Conservation (phyloP, 2,329 filamentous ascomycete species). For the Colletotrichum sp. region DNA sequence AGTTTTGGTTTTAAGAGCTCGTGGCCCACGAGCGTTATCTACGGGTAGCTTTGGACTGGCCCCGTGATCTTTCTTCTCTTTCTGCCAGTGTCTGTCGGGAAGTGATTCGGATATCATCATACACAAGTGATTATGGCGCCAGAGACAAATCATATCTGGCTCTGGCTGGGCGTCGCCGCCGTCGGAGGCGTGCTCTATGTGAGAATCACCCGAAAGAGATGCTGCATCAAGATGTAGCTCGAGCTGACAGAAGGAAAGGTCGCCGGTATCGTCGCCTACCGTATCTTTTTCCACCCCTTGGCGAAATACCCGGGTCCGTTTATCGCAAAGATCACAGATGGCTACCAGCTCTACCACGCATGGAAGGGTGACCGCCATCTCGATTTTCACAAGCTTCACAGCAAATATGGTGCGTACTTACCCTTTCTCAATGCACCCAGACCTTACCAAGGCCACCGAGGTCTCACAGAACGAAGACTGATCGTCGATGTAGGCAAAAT, state of each 20-base stretch:
- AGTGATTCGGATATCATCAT: not conserved
- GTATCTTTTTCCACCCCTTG: slow-evolving; percentile 68
- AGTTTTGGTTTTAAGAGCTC: not conserved
- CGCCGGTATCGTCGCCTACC: slow-evolving; percentile 53
- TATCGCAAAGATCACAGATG: slow-evolving; percentile 67
- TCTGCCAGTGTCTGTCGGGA: not conserved
- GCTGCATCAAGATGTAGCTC: not conserved
- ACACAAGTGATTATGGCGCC: slow-evolving; percentile 8
- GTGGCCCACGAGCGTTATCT: not conserved
- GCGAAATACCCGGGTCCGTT: slow-evolving; percentile 70
- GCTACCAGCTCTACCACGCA: slow-evolving; percentile 73
- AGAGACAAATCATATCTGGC: slow-evolving; percentile 38
- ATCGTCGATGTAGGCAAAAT: slow-evolving; percentile 49
- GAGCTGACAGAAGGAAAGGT: slow-evolving; percentile 31
- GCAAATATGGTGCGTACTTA: slow-evolving; percentile 64
- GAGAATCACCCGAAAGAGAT: slow-evolving; percentile 25
- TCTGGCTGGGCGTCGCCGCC: slow-evolving; percentile 44
- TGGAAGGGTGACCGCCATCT: slow-evolving; percentile 78
- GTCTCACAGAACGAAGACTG: not conserved
- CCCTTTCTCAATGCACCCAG: accelerated
- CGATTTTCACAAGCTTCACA: slow-evolving; percentile 73
- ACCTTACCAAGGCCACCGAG: not conserved
- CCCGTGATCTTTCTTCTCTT: not conserved
- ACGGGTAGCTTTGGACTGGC: not conserved
- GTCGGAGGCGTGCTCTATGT: slow-evolving; percentile 45